Evolutionary conservation across 345 rosid species (phyloP), one percentile per base, ranked within the genome.

Genomic region (Citrus mangshanensis): DNA sequence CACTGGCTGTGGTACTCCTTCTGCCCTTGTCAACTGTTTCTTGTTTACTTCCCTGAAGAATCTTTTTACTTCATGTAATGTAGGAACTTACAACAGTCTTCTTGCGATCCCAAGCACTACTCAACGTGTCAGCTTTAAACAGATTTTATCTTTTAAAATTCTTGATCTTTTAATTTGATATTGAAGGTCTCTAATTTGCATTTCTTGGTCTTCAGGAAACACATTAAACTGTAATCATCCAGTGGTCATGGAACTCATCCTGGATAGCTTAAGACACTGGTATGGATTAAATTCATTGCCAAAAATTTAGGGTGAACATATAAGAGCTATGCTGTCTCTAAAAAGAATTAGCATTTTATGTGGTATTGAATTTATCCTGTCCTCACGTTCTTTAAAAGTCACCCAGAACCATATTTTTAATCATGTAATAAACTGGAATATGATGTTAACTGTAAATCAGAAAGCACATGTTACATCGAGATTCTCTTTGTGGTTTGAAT

Each of bases 221-320:
- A 90, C 96, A 18, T 88, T 93, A 59, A 93, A 95, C 86, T 95
- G 97, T 83, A 95, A 93, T 81, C 95, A 92, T 87, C 98, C 95
- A 42, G 91, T 93, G 77, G 98, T 95, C 80, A 90, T 87, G 97
- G 97, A 93, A 77, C 89, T 93, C 77, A 86, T 93, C 80, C 92
- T 95, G 32, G 95, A 93, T 81, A 95, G 98, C 88, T 85, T 95
- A 84, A 88, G 91, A 83, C 98, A 95, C 84, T 95, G 99, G 98
- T 95, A 91, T 64, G 92, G 54, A 79, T 70, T 35, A 38, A 55
- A 59, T 67, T 59, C 74, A 62, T 54, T 59, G 56, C 32, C 65
- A 22, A 61, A 78, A 56, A 46, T 76, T 54, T 18, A 38, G 18
- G 54, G 63, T 55, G n/a, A 13, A 30, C 55, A 54, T 19, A 62